These are phyloP conservation scores for Galium porrigens DNA, from an alignment of 305 asterid genomes.

Conservation along the genomic window DNA sequence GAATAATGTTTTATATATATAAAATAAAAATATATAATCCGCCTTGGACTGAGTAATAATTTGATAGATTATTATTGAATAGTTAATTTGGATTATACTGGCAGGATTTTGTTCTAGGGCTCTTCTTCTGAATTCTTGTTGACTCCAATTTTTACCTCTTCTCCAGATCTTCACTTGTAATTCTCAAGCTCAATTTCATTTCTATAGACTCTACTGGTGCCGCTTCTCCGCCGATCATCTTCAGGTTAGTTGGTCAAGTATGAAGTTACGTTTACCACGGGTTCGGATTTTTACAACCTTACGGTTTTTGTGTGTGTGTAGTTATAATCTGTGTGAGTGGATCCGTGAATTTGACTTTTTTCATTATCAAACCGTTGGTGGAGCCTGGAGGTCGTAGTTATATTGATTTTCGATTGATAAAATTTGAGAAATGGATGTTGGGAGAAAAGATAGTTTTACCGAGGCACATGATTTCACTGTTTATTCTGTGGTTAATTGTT, in stretches of 20 bases:
- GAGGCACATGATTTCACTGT: background rate
- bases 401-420: background rate
- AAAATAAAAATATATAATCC: background rate
- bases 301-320: background rate
- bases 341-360: background rate
- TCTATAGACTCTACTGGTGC: background rate
- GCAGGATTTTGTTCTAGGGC: conserved; percentile 8
- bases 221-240: background rate
- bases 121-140: background rate
- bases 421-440: background rate
- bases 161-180: conserved; percentile 5
- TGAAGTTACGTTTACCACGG: background rate
- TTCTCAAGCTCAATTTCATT: background rate
- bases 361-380: background rate
- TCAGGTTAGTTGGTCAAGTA: conserved; percentile 9
- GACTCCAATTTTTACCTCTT: background rate
- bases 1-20: too few relatives aligned
- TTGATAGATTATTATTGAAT: background rate
- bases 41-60: background rate
- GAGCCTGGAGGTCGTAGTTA: background rate
- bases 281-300: background rate
- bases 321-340: background rate
- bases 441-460: background rate
- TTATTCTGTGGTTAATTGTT: background rate
- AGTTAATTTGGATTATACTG: conserved; percentile 2